Evolutionary conservation across 2,329 filamentous ascomycete genomes (phyloP), one percentile per base, ranked within the genome.

Genomic region (Chrysoporthe deuterocubensis): DNA sequence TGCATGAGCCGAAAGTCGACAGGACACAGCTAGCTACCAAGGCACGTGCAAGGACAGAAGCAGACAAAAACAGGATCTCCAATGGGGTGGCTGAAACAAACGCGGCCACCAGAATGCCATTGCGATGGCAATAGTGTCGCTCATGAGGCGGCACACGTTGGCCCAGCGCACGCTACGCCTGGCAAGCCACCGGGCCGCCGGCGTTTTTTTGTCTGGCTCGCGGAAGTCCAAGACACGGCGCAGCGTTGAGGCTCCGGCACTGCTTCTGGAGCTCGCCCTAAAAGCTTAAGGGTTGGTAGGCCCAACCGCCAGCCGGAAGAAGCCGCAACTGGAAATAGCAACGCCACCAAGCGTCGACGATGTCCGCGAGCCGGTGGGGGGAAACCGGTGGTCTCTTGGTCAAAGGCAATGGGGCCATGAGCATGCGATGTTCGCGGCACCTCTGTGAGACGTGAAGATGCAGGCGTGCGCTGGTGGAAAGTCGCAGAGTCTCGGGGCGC

Each of bases 231-330:
- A 54, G 50, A 26, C 32, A 26, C 50, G 50, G 50, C 50, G 50
- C 50, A 50, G 18, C 18, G 46, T 50, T 21, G 37, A 40, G 37
- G 37, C 37, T 40, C 37, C 37, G 37, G 16, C n/a, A 48, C 40
- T 16, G 58, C 42, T 61, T 61, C 58, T 61, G 43, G 26, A 34
- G n/a, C 58, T 46, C 13, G n/a, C 21, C 26, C 58, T 34, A 61
- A 42, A 61, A 48, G 16, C 58, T n/a, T 34, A 16, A 46, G 21
- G 43, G 5, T 46, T 26, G 58, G 58, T 16, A 14, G 21, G 21
- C 26, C 58, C 40, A 42, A 18, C 8, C 43, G 42, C 42, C 21
- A 37, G 42, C n/a, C 58, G 42, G 26, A 16, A 26, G 13, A 61
- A 61, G 43, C 58, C 58, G 58, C 26, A 57, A 57, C n/a, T 13